Percentiles rank a stretch among this genome's conserved stretches.
phyloP scores from a whole-genome alignment of 371 early-diverging fungal species.

The Mortierella sp. region DNA sequence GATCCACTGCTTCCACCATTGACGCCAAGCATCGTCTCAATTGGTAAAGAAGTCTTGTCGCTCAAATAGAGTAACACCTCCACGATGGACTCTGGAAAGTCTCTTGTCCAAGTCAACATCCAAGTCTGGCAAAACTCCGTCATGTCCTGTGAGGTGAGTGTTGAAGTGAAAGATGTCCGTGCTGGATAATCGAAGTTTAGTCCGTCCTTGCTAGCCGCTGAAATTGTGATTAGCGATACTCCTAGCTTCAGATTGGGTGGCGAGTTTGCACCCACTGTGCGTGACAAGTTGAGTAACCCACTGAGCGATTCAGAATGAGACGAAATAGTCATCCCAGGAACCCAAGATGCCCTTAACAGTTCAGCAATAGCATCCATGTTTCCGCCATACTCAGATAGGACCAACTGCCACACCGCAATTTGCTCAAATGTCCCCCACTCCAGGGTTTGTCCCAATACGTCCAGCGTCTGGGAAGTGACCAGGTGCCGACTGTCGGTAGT shows the following conservation, averaged over 20 bases:
- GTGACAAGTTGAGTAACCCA: conserved; percentile 37
- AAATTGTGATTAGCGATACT: conserved; percentile 27
- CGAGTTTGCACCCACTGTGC: conserved; percentile 11
- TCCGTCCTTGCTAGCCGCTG: conserved; percentile 13
- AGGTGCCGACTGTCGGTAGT: conserved; percentile 13
- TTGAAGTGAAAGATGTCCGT: not conserved
- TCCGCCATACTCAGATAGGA: conserved; percentile 41
- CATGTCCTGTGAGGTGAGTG: conserved; percentile 35
- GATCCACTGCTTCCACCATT: not conserved
- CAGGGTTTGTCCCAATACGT: conserved; percentile 26
- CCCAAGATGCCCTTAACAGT: conserved; percentile 33
- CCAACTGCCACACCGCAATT: conserved; percentile 45
- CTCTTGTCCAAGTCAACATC: conserved; percentile 25
- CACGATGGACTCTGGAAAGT: conserved; percentile 32
- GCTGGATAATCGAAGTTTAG: not conserved
- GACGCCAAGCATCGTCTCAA: conserved; percentile 3
- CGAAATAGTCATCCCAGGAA: conserved; percentile 18
- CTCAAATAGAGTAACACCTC: conserved; percentile 36
- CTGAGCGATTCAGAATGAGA: conserved; percentile 31
- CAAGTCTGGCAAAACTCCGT: conserved; percentile 24
- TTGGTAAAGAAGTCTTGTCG: conserved; percentile 29
- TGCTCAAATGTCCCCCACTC: conserved; percentile 46
- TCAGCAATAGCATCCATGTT: conserved; percentile 15
- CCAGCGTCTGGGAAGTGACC: conserved; percentile 12
- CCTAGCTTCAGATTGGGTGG: conserved; percentile 36